Conservation (phyloP, 1,284 basidiomycete genomes). For the Malassezia dermatis region DNA sequence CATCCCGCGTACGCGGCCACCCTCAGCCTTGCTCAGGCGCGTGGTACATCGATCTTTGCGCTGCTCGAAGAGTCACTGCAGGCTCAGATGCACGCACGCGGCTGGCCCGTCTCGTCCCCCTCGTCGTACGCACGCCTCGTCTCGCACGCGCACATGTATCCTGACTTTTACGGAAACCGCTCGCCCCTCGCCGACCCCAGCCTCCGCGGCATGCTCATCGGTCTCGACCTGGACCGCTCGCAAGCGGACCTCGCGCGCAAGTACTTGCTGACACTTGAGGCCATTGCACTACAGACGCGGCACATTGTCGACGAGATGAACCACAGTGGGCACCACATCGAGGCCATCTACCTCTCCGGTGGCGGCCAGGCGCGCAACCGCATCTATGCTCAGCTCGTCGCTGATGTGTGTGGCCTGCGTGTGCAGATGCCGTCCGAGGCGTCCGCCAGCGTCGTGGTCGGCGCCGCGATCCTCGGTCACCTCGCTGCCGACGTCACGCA, state of each 20-base stretch:
- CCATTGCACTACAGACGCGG: slow-evolving; percentile 85
- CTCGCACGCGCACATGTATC: slow-evolving; percentile 83
- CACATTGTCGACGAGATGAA: slow-evolving; percentile 93
- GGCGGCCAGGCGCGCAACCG: slow-evolving; percentile 44
- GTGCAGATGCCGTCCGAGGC: slow-evolving; percentile 69
- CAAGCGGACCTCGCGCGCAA: slow-evolving; percentile 74
- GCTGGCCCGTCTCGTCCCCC: slow-evolving; percentile 53
- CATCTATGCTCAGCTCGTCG: slow-evolving; percentile 56
- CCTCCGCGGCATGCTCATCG: slow-evolving; percentile 83
- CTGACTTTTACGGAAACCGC: slow-evolving; percentile 75
- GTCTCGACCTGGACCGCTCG: slow-evolving; percentile 69
- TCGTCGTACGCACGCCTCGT: slow-evolving; percentile 53
- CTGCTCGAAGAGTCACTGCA: slow-evolving; percentile 68
- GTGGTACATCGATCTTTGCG: slow-evolving; percentile 50
- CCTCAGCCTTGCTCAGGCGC: slow-evolving; percentile 52
- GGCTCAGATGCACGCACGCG: slow-evolving; percentile 54
- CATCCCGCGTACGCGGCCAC: slow-evolving; percentile 72
- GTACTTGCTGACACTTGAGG: slow-evolving; percentile 83
- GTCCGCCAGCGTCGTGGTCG: slow-evolving; percentile 75
- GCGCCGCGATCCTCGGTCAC: slow-evolving; percentile 82
- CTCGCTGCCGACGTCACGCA: slow-evolving; percentile 62
- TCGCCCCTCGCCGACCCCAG: slow-evolving; percentile 86
- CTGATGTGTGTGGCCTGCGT: slow-evolving; percentile 71
- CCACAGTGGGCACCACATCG: slow-evolving; percentile 68
- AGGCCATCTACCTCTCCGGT: slow-evolving; percentile 75